A percentile compares a stretch with the other conserved stretches of the same genome.
phyloP scores from a whole-genome alignment of 345 rosid species.

The Populus alba region DNA sequence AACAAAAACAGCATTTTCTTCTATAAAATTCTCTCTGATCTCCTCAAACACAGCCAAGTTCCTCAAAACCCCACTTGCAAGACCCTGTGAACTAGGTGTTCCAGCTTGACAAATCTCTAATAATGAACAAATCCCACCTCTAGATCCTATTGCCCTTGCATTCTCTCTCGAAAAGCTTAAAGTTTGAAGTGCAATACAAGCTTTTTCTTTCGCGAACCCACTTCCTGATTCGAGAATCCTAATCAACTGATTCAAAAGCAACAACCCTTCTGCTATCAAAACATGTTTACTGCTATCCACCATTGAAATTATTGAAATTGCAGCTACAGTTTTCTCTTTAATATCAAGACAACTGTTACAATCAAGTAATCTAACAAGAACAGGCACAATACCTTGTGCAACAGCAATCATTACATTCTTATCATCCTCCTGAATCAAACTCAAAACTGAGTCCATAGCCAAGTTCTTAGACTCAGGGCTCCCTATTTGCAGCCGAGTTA shows the following conservation, averaged over 20 bases:
- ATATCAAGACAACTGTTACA: conserved; percentile 46
- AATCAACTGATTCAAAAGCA: conserved; percentile 66
- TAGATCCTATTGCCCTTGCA: conserved; percentile 73
- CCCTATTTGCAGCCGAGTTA: conserved; percentile 82
- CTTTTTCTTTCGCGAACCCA: conserved; percentile 77
- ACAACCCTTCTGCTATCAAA: conserved; percentile 69
- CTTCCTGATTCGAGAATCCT: conserved; percentile 85
- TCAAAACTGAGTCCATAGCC: conserved; percentile 66
- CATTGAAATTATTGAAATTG: conserved; percentile 62
- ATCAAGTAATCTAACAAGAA: conserved; percentile 65
- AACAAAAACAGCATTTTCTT: conserved; percentile 63
- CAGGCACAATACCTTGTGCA: conserved; percentile 85
- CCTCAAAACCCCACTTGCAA: conserved; percentile 80
- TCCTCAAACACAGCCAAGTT: conserved; percentile 60
- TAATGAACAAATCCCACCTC: conserved; percentile 84
- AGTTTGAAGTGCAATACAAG: conserved; percentile 77
- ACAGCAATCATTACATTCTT: conserved; percentile 88
- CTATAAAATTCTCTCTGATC: conserved; percentile 62
- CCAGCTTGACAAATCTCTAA: conserved; percentile 79
- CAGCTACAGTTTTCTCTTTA: conserved; percentile 74
- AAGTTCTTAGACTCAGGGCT: conserved; percentile 59
- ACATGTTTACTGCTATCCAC: conserved; percentile 81
- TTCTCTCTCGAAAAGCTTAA: conserved; percentile 69
- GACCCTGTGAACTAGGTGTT: conserved; percentile 77
- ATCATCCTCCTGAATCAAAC: conserved; percentile 57